These are phyloP conservation scores for Colletotrichum lupini DNA, from an alignment of 2,329 filamentous ascomycete genomes.

Conservation along the genomic window DNA sequence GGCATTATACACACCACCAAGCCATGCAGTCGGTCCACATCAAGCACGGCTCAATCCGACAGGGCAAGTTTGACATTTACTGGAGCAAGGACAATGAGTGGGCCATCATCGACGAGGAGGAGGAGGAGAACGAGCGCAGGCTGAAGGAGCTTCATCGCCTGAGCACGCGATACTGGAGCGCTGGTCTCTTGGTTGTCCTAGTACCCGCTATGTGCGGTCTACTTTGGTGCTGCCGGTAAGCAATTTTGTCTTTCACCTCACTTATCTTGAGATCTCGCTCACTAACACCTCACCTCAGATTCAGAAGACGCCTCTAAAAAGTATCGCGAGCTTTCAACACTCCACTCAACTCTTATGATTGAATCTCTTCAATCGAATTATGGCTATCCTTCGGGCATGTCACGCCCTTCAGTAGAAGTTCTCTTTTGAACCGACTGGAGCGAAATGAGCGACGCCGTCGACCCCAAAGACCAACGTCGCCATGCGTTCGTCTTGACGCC, in stretches of 20 bases:
- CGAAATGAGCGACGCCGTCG: background rate
- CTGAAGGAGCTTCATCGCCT: conserved; percentile 3
- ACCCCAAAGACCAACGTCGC: background rate
- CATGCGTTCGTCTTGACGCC: background rate
- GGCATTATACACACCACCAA: background rate
- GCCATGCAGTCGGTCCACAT: conserved; percentile 14
- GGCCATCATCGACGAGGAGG: conserved; percentile 35
- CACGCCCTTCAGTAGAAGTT: background rate
- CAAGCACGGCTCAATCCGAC: conserved; percentile 4
- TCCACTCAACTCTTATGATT: background rate
- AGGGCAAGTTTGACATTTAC: conserved; percentile 10
- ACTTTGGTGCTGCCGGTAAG: conserved; percentile 17
- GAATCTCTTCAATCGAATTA: background rate
- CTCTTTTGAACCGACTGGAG: background rate
- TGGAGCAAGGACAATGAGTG: conserved; percentile 34
- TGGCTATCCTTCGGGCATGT: background rate
- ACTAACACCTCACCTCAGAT: background rate
- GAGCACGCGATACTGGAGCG: conserved; percentile 6
- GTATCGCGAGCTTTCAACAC: background rate
- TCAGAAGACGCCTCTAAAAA: background rate
- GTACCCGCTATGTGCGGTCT: conserved; percentile 26
- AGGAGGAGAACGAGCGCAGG: conserved; percentile 24
- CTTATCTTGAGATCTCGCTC: background rate
- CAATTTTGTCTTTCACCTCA: background rate
- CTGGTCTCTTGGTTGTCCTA: conserved; percentile 25